A percentile compares a stretch with the other conserved stretches of the same genome.
These are phyloP conservation scores for Neurospora sp. DNA, from an alignment of 495 filamentous ascomycete genomes.

Conservation along the genomic window DNA sequence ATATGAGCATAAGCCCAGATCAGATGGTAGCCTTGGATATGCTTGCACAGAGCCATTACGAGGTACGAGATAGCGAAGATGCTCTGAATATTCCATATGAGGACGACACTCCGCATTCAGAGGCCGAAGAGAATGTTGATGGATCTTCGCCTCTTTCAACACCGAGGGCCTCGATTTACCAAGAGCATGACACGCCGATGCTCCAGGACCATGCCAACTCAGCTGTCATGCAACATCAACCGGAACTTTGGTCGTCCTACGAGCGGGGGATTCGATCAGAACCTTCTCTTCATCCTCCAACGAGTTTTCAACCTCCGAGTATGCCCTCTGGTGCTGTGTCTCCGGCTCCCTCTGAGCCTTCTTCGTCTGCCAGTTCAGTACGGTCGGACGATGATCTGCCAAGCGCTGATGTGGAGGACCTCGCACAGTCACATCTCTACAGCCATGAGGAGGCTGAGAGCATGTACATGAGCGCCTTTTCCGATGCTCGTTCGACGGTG, in stretches of 20 bases:
- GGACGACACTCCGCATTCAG: conserved; percentile 15
- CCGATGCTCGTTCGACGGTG: conserved; percentile 21
- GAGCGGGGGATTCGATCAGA: conserved; percentile 28
- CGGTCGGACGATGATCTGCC: background rate
- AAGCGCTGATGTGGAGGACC: conserved; percentile 30
- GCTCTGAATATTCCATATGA: conserved; percentile 42
- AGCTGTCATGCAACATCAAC: conserved; percentile 16
- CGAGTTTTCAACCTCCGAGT: conserved; percentile 3
- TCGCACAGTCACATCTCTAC: conserved; percentile 68
- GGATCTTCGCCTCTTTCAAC: conserved; percentile 32
- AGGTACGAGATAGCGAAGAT: conserved; percentile 35
- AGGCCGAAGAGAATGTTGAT: conserved; percentile 4
- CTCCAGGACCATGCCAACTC: conserved; percentile 25
- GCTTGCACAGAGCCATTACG: conserved; percentile 22
- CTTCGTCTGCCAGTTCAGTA: conserved; percentile 16
- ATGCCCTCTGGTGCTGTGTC: conserved; percentile 3
- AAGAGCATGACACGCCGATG: conserved; percentile 6
- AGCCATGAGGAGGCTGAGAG: conserved; percentile 89
- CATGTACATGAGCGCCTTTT: conserved; percentile 74
- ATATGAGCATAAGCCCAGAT: conserved; percentile 11
- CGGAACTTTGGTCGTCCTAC: conserved; percentile 19
- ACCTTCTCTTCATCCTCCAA: conserved; percentile 21
- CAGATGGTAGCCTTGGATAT: conserved; percentile 13
- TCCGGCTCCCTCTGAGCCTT: conserved; percentile 13
- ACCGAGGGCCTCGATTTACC: conserved; percentile 32